Conservation (phyloP, 768 basidiomycete species). For the Trametes cingulata region DNA sequence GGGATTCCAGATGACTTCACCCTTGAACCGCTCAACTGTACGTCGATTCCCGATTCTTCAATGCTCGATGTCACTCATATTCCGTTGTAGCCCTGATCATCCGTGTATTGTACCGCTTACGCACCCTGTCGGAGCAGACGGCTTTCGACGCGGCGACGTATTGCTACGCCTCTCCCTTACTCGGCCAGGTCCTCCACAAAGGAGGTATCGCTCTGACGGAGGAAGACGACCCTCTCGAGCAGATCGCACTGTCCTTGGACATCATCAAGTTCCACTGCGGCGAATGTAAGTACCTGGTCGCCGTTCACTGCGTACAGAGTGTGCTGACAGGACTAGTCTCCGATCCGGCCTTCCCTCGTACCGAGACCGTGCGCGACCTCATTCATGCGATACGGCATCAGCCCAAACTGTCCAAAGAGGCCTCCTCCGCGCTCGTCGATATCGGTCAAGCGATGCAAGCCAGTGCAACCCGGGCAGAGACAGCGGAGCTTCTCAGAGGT, state of each 20-base stretch:
- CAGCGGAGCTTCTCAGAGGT: conserved; percentile 64
- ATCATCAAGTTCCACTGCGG: conserved; percentile 70
- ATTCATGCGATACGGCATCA: conserved; percentile 74
- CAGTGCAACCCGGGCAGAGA: conserved; percentile 64
- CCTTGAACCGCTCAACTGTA: conserved; percentile 69
- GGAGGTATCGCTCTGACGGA: conserved; percentile 70
- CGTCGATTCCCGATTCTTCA: conserved; percentile 23
- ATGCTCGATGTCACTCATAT: neutral
- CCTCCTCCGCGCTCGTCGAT: conserved; percentile 76
- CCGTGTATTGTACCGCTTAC: conserved; percentile 83
- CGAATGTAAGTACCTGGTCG: conserved; percentile 55
- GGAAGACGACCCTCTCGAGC: conserved; percentile 77
- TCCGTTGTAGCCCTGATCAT: conserved; percentile 63
- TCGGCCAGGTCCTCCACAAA: conserved; percentile 62
- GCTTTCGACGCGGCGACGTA: conserved; percentile 88
- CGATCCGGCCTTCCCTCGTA: conserved; percentile 71
- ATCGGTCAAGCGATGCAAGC: conserved; percentile 77
- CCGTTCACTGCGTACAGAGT: neutral
- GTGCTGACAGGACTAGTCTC: conserved; percentile 52
- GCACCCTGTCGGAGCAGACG: conserved; percentile 75
- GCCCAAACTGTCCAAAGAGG: conserved; percentile 80
- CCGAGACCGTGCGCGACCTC: conserved; percentile 65
- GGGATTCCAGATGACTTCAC: conserved; percentile 72
- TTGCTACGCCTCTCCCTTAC: conserved; percentile 75
- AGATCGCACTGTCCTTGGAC: conserved; percentile 72